These are phyloP conservation scores for Actinomucor elegans DNA, from an alignment of 371 early-diverging fungal genomes.

Conservation along the genomic window DNA sequence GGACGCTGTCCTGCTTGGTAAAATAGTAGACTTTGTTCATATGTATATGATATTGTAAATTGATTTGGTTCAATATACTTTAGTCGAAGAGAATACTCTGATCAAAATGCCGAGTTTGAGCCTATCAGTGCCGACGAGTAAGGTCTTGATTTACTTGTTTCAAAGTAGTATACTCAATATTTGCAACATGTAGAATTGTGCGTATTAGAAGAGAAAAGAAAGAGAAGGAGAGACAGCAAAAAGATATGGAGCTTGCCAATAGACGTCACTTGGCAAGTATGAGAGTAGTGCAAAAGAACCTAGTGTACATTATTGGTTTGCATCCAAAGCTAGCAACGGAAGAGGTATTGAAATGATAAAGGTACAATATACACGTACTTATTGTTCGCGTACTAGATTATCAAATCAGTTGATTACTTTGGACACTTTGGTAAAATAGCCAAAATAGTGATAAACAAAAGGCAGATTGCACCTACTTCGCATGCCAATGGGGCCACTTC, in stretches of 20 bases:
- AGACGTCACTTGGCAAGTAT: conserved; percentile 87
- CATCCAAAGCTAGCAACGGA: conserved; percentile 83
- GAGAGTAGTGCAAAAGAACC: conserved; percentile 92
- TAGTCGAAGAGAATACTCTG: conserved; percentile 79
- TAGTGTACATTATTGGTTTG: conserved; percentile 94
- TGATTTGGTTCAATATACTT: neutral
- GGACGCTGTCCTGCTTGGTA: conserved; percentile 92
- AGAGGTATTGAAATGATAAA: conserved; percentile 60
- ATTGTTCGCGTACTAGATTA: conserved; percentile 39
- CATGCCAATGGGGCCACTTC: conserved; percentile 44
- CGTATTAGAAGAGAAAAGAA: conserved; percentile 76
- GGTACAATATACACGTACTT: neutral
- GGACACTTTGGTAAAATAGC: conserved; percentile 96
- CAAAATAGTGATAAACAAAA: conserved; percentile 84
- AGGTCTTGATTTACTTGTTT: neutral
- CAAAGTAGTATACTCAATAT: too few species aligned
- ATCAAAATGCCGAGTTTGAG: conserved; percentile 85
- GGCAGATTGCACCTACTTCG: conserved; percentile 60
- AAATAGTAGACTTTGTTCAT: neutral
- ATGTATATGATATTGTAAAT: neutral
- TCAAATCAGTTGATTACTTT: conserved; percentile 89
- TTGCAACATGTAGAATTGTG: conserved; percentile 45
- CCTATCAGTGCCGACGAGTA: conserved; percentile 85
- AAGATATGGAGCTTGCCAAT: conserved; percentile 86
- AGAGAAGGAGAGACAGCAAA: conserved; percentile 86